phyloP scores from a whole-genome alignment of 768 basidiomycete genomes.

The Kwoniella heveanensis region DNA sequence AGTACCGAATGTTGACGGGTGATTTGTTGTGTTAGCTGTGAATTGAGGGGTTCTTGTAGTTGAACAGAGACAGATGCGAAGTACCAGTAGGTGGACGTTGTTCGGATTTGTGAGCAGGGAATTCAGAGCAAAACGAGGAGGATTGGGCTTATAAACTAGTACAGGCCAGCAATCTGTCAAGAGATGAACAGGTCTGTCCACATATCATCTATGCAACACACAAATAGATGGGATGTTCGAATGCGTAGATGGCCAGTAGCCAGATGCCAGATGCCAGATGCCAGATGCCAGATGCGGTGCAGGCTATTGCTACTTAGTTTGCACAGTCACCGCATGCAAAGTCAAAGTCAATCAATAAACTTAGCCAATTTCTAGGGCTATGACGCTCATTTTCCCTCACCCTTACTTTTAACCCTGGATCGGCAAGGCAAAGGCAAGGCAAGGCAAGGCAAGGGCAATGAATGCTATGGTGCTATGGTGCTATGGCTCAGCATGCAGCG shows the following conservation, averaged over 20 bases:
- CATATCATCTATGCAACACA: neutral
- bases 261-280: neutral
- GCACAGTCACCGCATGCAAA: neutral
- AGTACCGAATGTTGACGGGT: too few species aligned
- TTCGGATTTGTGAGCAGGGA: neutral
- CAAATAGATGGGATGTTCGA: neutral
- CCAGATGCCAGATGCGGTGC: neutral
- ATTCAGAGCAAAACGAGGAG: neutral
- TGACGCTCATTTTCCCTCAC: neutral
- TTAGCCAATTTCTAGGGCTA: neutral
- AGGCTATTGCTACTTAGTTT: too few species aligned
- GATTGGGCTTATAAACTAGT: too few species aligned
- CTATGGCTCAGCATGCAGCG: too few species aligned
- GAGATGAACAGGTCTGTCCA: too few species aligned
- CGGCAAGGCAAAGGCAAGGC: neutral
- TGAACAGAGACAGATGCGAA: too few species aligned
- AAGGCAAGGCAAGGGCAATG: too few species aligned
- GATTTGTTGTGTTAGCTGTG: neutral
- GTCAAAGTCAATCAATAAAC: neutral
- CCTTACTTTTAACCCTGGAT: neutral
- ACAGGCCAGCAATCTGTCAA: too few species aligned
- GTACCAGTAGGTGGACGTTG: neutral
- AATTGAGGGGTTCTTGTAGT: too few species aligned
- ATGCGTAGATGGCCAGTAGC: too few species aligned
- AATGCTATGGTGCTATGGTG: too few species aligned